phyloP scores from a whole-genome alignment of 768 basidiomycete species.

The Kwoniella botswanensis region DNA sequence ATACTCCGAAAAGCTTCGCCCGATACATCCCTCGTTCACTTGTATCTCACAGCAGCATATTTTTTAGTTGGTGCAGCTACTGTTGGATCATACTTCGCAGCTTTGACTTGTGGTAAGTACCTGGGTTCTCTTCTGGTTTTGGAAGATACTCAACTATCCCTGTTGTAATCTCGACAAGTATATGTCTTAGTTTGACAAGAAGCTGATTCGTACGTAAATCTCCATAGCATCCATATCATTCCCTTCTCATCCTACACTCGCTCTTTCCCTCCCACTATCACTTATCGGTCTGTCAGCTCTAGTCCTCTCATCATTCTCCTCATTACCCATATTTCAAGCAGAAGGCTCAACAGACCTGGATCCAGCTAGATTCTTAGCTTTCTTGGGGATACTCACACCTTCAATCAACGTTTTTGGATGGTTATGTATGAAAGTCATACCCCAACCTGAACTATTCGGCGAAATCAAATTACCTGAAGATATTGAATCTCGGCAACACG shows the following conservation, averaged over 20 bases:
- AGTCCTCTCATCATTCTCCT: slow-evolving; percentile 49
- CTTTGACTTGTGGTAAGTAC: slow-evolving; percentile 51
- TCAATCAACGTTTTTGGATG: slow-evolving; percentile 51
- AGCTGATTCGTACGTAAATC: too few relatives aligned
- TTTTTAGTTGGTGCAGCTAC: slow-evolving; percentile 55
- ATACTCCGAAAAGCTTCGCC: slow-evolving; percentile 34
- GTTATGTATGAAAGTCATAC: slow-evolving; percentile 51
- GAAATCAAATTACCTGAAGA: slow-evolving; percentile 25
- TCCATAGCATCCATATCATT: slow-evolving; percentile 51
- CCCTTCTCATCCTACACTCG: slow-evolving; percentile 53
- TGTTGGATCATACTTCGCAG: slow-evolving; percentile 56
- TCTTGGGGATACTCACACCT: slow-evolving; percentile 53
- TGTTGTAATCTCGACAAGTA: too few relatives aligned
- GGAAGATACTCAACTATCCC: too few relatives aligned
- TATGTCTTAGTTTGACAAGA: too few relatives aligned
- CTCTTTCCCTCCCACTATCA: slow-evolving; percentile 54
- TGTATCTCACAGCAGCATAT: slow-evolving; percentile 48
- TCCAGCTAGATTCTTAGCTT: slow-evolving; percentile 45
- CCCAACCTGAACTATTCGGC: slow-evolving; percentile 26
- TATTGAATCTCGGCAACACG: slow-evolving; percentile 7
- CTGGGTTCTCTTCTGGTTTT: too few relatives aligned
- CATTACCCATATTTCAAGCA: slow-evolving; percentile 32
- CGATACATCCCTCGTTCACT: slow-evolving; percentile 41
- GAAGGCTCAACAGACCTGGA: slow-evolving; percentile 35
- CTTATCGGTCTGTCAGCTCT: slow-evolving; percentile 55